phyloP scores from a whole-genome alignment of 768 basidiomycete genomes.

The Trichaptum fuscoviolaceum region DNA sequence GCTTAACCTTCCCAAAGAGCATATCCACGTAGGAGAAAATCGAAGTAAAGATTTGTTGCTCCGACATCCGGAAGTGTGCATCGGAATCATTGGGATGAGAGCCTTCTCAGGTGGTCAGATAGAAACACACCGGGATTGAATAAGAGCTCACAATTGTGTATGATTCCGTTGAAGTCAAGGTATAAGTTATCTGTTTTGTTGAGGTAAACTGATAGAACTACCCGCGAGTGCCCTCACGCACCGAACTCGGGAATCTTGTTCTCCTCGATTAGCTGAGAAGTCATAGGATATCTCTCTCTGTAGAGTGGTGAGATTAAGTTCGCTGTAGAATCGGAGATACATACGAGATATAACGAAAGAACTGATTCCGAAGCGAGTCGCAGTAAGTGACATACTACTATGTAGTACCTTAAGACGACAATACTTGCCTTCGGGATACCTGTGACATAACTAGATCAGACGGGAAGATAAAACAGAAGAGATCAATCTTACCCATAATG shows the following conservation, averaged over 20 bases:
- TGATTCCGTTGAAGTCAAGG: constrained; percentile 92
- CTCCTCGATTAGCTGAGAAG: constrained; percentile 95
- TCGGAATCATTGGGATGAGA: constrained; percentile 98
- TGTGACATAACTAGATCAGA: constrained; percentile 12
- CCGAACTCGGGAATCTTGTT: constrained; percentile 99
- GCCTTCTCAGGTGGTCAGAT: constrained; percentile 33
- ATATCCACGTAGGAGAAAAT: constrained; percentile 97
- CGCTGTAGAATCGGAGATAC: constrained; percentile 21
- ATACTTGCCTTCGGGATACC: constrained; percentile 44
- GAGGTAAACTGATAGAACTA: background rate
- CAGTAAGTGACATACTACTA: constrained; percentile 3
- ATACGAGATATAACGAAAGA: constrained; percentile 94
- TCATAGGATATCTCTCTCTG: constrained; percentile 96
- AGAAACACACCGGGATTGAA: background rate
- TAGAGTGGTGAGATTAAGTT: constrained; percentile 8
- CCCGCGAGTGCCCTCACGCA: constrained; percentile 25
- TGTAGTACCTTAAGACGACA: background rate
- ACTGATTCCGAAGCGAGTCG: constrained; percentile 40
- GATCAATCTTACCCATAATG: background rate
- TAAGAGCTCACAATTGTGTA: constrained; percentile 60
- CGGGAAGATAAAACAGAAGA: background rate
- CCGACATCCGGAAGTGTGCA: constrained; percentile 90
- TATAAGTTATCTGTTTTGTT: constrained; percentile 70
- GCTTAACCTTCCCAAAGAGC: constrained; percentile 95
- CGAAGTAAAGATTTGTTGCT: constrained; percentile 95